A percentile compares a stretch with the other conserved stretches of the same genome.
phyloP scores from a whole-genome alignment of 306 rosid species.

The Prunus mume region DNA sequence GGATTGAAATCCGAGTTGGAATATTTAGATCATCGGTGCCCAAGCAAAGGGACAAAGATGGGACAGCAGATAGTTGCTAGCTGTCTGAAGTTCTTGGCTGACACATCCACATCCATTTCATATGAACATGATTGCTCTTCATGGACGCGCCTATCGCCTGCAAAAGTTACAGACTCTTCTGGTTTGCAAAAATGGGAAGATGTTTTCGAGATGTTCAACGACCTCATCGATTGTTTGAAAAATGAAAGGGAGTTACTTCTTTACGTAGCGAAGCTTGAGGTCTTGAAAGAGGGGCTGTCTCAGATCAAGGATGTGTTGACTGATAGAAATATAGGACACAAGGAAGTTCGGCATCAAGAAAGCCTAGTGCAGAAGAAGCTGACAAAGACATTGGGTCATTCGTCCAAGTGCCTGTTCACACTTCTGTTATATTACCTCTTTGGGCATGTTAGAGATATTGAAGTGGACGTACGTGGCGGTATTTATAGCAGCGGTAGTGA shows the following conservation, averaged over 20 bases:
- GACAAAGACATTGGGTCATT: constrained; percentile 69
- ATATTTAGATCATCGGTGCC: constrained; percentile 27
- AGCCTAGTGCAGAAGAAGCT: constrained; percentile 70
- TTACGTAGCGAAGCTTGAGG: constrained; percentile 56
- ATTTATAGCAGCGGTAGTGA: constrained; percentile 34
- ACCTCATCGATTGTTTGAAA: constrained; percentile 52
- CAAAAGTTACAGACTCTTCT: constrained; percentile 32
- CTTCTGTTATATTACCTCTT: constrained; percentile 58
- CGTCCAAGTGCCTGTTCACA: constrained; percentile 87
- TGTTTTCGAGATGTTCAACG: constrained; percentile 74
- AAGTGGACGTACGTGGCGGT: constrained; percentile 78
- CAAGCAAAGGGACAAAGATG: constrained; percentile 41
- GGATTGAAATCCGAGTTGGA: constrained; percentile 61
- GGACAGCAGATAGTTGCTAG: constrained; percentile 66
- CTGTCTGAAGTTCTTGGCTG: constrained; percentile 60
- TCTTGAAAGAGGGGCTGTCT: constrained; percentile 78
- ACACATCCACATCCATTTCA: constrained; percentile 24
- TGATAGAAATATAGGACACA: constrained; percentile 65
- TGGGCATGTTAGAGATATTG: constrained; percentile 64
- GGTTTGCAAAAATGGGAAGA: constrained; percentile 75
- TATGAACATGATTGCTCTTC: constrained; percentile 53
- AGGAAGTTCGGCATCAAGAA: constrained; percentile 68
- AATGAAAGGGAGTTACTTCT: constrained; percentile 41
- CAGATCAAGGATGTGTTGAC: constrained; percentile 71
- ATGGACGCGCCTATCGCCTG: constrained; percentile 73